Percentiles rank a stretch among this genome's conserved stretches.
Evolutionary conservation across 257 asterid species (phyloP).

Genomic region (Lavandula angustifolia): DNA sequence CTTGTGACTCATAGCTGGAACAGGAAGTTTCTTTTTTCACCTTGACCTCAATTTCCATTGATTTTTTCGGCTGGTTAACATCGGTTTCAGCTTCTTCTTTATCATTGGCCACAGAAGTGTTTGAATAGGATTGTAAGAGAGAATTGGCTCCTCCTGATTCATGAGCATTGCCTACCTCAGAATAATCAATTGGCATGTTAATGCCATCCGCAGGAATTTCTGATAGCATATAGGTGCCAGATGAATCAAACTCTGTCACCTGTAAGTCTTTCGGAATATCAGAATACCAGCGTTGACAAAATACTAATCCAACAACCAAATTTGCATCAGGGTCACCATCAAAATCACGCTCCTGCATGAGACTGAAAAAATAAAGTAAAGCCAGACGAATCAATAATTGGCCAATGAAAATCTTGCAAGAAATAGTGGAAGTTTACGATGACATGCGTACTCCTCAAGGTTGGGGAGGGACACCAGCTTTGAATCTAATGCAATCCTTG

Average conservation of each 20-base stretch:
- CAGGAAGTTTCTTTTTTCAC: constrained; percentile 41
- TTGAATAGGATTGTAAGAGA: constrained; percentile 41
- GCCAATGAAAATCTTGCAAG: constrained; percentile 13
- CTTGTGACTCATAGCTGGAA: constrained; percentile 38
- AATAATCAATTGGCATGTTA: constrained; percentile 41
- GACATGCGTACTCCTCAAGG: constrained; percentile 18
- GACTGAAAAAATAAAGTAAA: constrained; percentile 44
- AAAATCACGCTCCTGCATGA: constrained; percentile 68
- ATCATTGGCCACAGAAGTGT: constrained; percentile 64
- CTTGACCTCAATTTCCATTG: constrained; percentile 40
- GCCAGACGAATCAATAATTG: constrained; percentile 18
- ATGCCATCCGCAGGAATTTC: constrained; percentile 39
- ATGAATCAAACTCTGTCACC: constrained; percentile 41
- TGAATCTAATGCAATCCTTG: constrained; percentile 12
- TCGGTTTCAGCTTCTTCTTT: constrained; percentile 42
- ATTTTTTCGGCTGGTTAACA: constrained; percentile 30
- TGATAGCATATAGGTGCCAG: constrained; percentile 39
- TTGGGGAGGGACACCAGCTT: not conserved
- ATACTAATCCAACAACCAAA: constrained; percentile 75
- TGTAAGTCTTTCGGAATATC: constrained; percentile 59
- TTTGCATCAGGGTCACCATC: constrained; percentile 59
- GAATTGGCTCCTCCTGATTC: constrained; percentile 42
- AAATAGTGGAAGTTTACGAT: constrained; percentile 14
- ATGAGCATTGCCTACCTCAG: constrained; percentile 44
- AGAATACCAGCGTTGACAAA: constrained; percentile 73